Percentiles rank a stretch among this genome's conserved stretches.
Evolutionary conservation across 2,329 filamentous ascomycete species (phyloP).

Genomic region (Xylaria sp.): DNA sequence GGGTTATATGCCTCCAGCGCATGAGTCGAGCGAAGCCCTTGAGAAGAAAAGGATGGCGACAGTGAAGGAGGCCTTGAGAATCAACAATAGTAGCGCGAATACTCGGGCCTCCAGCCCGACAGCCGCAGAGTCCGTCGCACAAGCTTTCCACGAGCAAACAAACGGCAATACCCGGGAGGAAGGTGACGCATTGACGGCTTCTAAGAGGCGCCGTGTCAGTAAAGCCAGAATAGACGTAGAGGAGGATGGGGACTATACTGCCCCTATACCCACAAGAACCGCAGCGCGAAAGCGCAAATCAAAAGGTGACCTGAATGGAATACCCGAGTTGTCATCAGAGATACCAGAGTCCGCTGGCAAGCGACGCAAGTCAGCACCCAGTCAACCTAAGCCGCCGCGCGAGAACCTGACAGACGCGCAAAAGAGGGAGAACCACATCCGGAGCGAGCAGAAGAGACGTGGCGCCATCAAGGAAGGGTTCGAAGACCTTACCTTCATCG

Average conservation of each 20-base stretch:
- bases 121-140: constrained; percentile 23
- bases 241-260: constrained; percentile 39
- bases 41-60: constrained; percentile 51
- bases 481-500: constrained; percentile 69
- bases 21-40: constrained; percentile 54
- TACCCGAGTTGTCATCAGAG: constrained; percentile 31
- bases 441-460: constrained; percentile 50
- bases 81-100: constrained; percentile 52
- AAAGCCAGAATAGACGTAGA: constrained; percentile 43
- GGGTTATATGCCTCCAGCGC: constrained; percentile 53
- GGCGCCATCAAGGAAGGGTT: constrained; percentile 72
- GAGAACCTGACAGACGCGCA: constrained; percentile 84
- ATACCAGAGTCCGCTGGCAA: constrained; percentile 38
- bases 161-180: constrained; percentile 31
- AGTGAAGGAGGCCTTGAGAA: constrained; percentile 50
- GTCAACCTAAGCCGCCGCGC: constrained; percentile 44
- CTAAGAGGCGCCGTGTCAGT: constrained; percentile 52
- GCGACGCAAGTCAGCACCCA: constrained; percentile 50
- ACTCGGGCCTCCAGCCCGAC: constrained; percentile 56
- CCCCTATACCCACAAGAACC: constrained; percentile 29
- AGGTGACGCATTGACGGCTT: constrained; percentile 37
- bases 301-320: constrained; percentile 37
- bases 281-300: constrained; percentile 44
- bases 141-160: constrained; percentile 24
- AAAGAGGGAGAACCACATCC: constrained; percentile 73